Evolutionary conservation across 2,329 filamentous ascomycete genomes (phyloP), one percentile per base, ranked within the genome.

Genomic region (Mycosphaerella sp.): DNA sequence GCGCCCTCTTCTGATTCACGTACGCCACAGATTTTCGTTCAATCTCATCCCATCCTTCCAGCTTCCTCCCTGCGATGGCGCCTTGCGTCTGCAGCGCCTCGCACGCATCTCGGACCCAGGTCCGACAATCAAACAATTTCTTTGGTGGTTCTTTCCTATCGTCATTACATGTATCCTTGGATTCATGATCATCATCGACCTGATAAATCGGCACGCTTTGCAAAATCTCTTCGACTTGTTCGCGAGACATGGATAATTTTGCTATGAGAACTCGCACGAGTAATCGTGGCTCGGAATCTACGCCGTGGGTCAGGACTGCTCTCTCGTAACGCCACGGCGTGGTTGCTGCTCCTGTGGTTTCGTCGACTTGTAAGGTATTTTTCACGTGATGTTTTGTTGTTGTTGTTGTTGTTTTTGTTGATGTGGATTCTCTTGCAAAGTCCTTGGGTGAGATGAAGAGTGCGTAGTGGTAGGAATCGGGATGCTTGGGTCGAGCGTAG

Each of bases 401-500:
- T 21, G 21, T 59, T 12, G 52, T 59, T 12, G 52, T 59, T 21
- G 21, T 1, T 21, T 2, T 21, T 21, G 21, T 21, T 21, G 21
- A 21, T 14, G 54, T 50, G 1, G 53, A 43, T 6, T 45, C 57
- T 41, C 51, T 11, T 21, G 21, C 21, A 34, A 32, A 39, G 26
- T 34, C 46, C 49, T 63, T 63, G 4, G 59, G 54, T n/a, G 58
- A 54, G 41, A 63, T 53, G 43, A 63, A 61, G 10, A 65, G 53
- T 1, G 63, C 61, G 51, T 60, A 65, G 46, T 64, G 59, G 42
- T 60, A 62, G 9, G 56, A 51, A 4, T 43, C 56, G 3, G 59
- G 59, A 46, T 64, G 57, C 38, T 63, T 65, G 2, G 59, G 55
- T 2, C 62, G 61, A 12, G 59, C 54, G 53, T 65, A 65, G 32